Base-by-base conservation (phyloP, 805 yeast genomes). In the Schizosaccharomyces cryophilus region DNA sequence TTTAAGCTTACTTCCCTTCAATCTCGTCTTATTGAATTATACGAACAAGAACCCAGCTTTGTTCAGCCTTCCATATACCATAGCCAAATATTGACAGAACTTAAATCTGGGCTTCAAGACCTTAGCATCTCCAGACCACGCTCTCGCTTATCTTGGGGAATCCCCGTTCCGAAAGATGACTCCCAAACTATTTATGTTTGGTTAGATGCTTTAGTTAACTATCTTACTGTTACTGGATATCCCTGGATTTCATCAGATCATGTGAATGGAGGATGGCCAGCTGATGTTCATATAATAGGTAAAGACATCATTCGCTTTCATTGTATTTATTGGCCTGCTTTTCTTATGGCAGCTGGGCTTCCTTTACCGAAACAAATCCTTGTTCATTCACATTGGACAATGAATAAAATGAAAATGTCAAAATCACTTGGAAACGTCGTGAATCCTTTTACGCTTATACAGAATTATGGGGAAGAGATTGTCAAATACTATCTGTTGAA, bases 331-430 rank as follows among this genome's bases (percentile, higher is more conserved):
- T 93, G 98, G 98, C 97, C 97, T 0, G 81, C 87, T 1, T 83
- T 93, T 62, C 73, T 93, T 62, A 73, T 89, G 77, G 96, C 96
- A 0, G 93, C 94, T 0, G 84, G 77, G 0, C 67, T 85, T 0
- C 79, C 78, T 4, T 67, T 84, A 5, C 97, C 97, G 0, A 72
- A 76, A 54, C 83, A 81, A 62, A 78, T 93, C 3, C 76, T 88
- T 5, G 95, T 93, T 1, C 98, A 93, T 73, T 83, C 94, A 5
- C 98, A 93, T 70, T 93, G 97, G 97, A 74, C 89, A 26, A 79
- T 84, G 70, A 84, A 82, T 42, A 97, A 97, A 0, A 74, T 80
- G 55, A 93, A 93, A 69, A 93, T 93, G 98, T 85, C 95, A 60
- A 93, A 93, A 67, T 83, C 94, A 62, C 73, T 82, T 61, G 96